Evolutionary conservation across 1,139 yeast genomes (phyloP).

Genomic region (Torulaspora pretoriensis): DNA sequence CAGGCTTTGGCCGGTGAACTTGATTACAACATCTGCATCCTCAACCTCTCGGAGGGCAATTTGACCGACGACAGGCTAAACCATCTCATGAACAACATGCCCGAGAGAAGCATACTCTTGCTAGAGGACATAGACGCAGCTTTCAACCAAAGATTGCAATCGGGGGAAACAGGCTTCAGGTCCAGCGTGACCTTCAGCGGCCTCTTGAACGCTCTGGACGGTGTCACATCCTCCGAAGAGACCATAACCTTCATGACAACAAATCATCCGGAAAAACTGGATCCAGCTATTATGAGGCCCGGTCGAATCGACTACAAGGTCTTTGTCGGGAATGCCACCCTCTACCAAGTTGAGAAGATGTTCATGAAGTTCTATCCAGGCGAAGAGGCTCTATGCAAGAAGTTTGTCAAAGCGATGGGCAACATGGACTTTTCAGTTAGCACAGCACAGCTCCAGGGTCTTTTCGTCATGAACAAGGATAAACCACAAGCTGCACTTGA

Average conservation of each 20-base stretch:
- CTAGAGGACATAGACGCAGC: conserved; percentile 97
- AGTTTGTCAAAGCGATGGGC: conserved; percentile 53
- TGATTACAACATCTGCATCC: conserved; percentile 90
- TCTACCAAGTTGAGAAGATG: conserved; percentile 75
- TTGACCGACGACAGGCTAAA: conserved; percentile 91
- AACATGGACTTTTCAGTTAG: conserved; percentile 60
- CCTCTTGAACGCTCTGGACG: conserved; percentile 86
- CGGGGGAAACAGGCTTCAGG: conserved; percentile 65
- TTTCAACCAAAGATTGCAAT: conserved; percentile 74
- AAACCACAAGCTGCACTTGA: conserved; percentile 73
- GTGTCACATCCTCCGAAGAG: conserved; percentile 98
- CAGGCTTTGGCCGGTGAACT: conserved; percentile 96
- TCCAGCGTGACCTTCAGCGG: conserved; percentile 97
- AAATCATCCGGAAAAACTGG: conserved; percentile 89
- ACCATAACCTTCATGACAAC: conserved; percentile 97
- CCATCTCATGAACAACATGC: conserved; percentile 93
- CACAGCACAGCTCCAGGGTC: conserved; percentile 93
- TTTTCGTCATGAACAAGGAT: conserved; percentile 87
- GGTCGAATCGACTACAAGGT: conserved; percentile 90
- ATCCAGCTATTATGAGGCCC: conserved; percentile 79
- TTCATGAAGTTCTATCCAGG: conserved; percentile 80
- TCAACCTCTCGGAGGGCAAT: conserved; percentile 85
- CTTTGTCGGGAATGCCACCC: conserved; percentile 78
- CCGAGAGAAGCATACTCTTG: conserved; percentile 77
- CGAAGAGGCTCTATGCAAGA: conserved; percentile 54